Base-by-base conservation (phyloP, 2,329 filamentous ascomycete genomes). In the Hymenoscyphus infarciens region DNA sequence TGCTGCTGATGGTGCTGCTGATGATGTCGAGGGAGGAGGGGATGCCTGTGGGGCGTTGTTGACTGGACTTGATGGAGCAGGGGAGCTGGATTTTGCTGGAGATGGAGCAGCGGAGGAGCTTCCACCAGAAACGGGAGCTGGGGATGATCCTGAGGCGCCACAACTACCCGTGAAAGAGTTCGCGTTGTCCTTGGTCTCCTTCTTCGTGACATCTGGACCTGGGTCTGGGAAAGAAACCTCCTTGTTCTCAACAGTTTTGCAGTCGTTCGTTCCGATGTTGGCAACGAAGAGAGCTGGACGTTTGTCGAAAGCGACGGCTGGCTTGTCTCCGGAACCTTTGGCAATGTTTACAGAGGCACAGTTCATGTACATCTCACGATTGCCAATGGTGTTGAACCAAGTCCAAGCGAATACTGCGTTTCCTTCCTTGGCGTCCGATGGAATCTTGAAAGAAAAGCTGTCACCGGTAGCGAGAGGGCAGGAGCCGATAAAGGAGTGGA, bases 351-450 rank as follows among this genome's bases (percentile, higher is more conserved):
- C 81, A 8, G 79, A 78, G 0, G 85, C 85, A 66, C 86, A 88
- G 71, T 87, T 85, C 83, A 87, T 86, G 76, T 89, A 89, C 78
- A 87, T 86, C 68, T 88, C 86, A 19, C 85, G 79, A 69, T 87
- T 87, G 2, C 85, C 85, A 29, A 83, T 69, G 61, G 79, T 77
- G 71, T 86, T 86, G 72, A 83, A 84, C 82, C 82, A 84, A 4
- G 80, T 83, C 86, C 86, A 75, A 1, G 68, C 68, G 22, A 74
- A 71, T 8, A 74, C 57, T 1, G 71, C 70, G 0, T 25, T 19
- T 16, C 69, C 71, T 22, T 64, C 57, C 3, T 58, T 15, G 64
- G 64, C 16, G 66, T 74, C 72, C 0, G 68, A 66, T 3, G 73
- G 72, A 31, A 74, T 61, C 5, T 65, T 69, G 61, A 74, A 72